phyloP scores from a whole-genome alignment of 2,329 filamentous ascomycete genomes.

The Lachnellula subtilissima region DNA sequence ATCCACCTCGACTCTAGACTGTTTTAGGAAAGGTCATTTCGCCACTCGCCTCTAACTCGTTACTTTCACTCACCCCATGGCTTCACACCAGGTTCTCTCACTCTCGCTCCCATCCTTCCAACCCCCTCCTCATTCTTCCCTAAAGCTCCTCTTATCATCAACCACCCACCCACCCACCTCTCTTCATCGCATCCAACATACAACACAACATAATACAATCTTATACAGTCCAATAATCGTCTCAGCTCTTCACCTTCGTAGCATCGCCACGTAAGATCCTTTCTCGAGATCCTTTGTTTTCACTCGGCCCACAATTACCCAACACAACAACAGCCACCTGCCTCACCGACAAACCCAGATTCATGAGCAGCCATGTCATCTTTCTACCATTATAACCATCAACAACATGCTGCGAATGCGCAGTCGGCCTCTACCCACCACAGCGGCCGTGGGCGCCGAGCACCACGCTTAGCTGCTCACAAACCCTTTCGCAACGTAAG shows the following conservation, averaged over 20 bases:
- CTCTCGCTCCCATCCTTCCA: not conserved
- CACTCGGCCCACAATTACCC: not conserved
- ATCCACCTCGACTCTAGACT: too few relatives aligned
- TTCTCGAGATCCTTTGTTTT: not conserved
- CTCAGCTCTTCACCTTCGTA: not conserved
- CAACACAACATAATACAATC: not conserved
- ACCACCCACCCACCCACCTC: not conserved
- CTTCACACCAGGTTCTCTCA: not conserved
- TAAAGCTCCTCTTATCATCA: not conserved
- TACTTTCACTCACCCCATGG: not conserved
- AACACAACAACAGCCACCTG: not conserved
- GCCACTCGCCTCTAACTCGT: too few relatives aligned
- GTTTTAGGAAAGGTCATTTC: too few relatives aligned
- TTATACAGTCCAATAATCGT: not conserved
- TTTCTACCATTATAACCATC: conserved; percentile 59
- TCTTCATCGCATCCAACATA: not conserved
- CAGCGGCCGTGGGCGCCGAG: conserved; percentile 78
- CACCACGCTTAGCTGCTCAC: conserved; percentile 73
- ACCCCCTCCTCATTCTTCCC: not conserved
- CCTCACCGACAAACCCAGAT: conserved; percentile 10
- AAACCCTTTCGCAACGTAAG: conserved; percentile 82
- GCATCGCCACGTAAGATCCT: not conserved
- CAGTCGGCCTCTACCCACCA: conserved; percentile 53
- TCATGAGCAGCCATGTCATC: conserved; percentile 48
- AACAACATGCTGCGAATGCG: conserved; percentile 50